Evolutionary conservation across 495 filamentous ascomycete genomes (phyloP), one percentile per base, ranked within the genome.

Genomic region (Entonaema liquescens): DNA sequence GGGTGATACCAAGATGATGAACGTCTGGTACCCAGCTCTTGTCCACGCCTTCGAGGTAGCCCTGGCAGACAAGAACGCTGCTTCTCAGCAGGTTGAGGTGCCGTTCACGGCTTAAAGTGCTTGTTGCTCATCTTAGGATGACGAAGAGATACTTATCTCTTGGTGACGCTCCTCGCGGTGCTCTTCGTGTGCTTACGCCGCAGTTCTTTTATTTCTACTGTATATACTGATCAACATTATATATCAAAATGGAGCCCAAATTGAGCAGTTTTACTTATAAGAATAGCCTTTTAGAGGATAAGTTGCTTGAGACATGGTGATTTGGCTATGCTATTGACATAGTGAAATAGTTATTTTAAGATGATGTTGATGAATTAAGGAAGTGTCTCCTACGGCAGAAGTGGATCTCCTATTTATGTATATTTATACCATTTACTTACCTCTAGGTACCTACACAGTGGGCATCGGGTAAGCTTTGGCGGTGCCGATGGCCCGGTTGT

Each of bases 1-100:
- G 2, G 83, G 83, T 2, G 82, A 85, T 59, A 74, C 54, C 36
- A 85, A 84, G 78, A 84, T 85, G 79, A 57, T 73, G 56, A 75
- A 80, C 33, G 61, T 78, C 40, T 84, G 81, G 80, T 82, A 79
- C 38, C 82, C 82, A 7, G 80, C 82, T 23, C 23, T 85, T n/a
- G 65, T 81, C 53, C 73, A 80, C 33, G 83, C 82, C 2, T 73
- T 82, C 50, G 55, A 71, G 28, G 71, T 73, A n/a, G 75, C 73
- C 21, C 50, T 59, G 59, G 73, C 70, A 28, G 74, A 68, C 31
- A 74, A 74, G 55, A 29, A 23, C 0, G 62, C 63, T 11, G 73
- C 67, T 38, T 54, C 54, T 19, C 36, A 62, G 29, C 17, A 61
- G 49, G 47, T 68, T 12, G 74, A 67, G 44, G 28, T 72, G 33